These are phyloP conservation scores for Fusarium sp. DNA, from an alignment of 2,329 filamentous ascomycete genomes.

Conservation along the genomic window DNA sequence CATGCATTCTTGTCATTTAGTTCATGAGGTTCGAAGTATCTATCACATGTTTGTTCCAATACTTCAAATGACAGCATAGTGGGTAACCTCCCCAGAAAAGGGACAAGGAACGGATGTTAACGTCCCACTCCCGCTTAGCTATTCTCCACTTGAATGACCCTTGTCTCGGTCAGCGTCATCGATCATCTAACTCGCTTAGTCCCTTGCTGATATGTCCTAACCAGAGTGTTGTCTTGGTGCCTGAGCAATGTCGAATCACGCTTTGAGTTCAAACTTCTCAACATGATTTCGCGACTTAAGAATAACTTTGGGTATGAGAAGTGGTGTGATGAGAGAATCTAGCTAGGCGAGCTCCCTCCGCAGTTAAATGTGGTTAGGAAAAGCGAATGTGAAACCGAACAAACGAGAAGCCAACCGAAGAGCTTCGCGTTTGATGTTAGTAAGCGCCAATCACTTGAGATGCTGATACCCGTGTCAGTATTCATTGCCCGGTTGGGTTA, in stretches of 20 bases:
- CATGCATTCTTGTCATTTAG: neutral
- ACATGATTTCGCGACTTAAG: neutral
- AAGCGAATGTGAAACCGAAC: neutral
- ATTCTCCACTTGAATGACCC: constrained; percentile 27
- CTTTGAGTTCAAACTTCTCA: neutral
- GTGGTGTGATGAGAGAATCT: neutral
- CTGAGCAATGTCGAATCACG: neutral
- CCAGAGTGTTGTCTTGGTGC: neutral
- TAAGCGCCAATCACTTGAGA: neutral
- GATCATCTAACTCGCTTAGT: constrained; percentile 31
- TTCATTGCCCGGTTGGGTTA: constrained; percentile 6
- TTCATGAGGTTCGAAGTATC: constrained; percentile 1
- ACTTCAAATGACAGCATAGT: constrained; percentile 29
- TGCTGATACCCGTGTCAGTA: constrained; percentile 3
- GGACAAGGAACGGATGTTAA: constrained; percentile 26
- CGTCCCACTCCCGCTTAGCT: constrained; percentile 24
- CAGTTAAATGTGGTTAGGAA: neutral
- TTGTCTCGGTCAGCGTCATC: constrained; percentile 30
- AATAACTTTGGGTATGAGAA: neutral
- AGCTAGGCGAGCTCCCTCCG: neutral
- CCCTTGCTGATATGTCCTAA: constrained; percentile 11
- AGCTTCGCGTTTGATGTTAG: neutral
- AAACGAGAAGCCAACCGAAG: neutral
- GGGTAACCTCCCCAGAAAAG: constrained; percentile 28
- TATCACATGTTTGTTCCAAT: constrained; percentile 16